Base-by-base conservation (phyloP, 306 rosid species). In the Myrica gale region DNA sequence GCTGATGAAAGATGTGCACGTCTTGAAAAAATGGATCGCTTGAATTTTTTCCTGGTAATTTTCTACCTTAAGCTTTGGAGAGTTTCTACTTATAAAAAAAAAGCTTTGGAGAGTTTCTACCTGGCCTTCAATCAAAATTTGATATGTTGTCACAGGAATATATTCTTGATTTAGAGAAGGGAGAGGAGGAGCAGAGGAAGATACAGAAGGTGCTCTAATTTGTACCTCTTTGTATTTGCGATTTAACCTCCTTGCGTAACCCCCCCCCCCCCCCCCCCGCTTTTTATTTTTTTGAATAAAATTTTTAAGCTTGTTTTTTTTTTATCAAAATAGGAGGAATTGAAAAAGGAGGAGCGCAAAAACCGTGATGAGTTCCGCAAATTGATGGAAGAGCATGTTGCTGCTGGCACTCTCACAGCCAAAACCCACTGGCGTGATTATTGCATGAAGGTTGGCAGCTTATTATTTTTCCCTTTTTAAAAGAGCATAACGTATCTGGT, bases 391-490 rank as follows among this genome's bases (percentile, higher is more conserved):
- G 98, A 90, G 69, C 96, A 93, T 83, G 76, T 87, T 1, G 53
- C 89, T 53, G 85, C 83, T n/a, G 94, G 92, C 83, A 80, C 72
- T 85, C 92, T 93, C 68, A 88, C 90, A 19, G 91, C 90, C 44
- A 91, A 92, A 81, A 88, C 89, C 81, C 87, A 91, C 70, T 91
- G 97, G 98, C 98, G 97, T 74, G 98, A 93, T 85, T 93, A 91
- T 79, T 75, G 81, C 73, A 66, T 73, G 46, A 90, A 84, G 94
- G 98, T 91, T 74, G 55, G 54, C 48, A 51, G 2, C 39, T 76
- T 16, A 32, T 65, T 44, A 21, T 39, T 19, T 58, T 77, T 72
- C 17, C 45, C 71, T 52, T 75, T 47, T 66, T 46, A 52, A 52
- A 21, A 67, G 74, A 67, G 65, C 71, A 63, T 6, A 50, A 43